Conservation (phyloP, 352 stramenopile genomes). For the Saprolegnia parasitica region DNA sequence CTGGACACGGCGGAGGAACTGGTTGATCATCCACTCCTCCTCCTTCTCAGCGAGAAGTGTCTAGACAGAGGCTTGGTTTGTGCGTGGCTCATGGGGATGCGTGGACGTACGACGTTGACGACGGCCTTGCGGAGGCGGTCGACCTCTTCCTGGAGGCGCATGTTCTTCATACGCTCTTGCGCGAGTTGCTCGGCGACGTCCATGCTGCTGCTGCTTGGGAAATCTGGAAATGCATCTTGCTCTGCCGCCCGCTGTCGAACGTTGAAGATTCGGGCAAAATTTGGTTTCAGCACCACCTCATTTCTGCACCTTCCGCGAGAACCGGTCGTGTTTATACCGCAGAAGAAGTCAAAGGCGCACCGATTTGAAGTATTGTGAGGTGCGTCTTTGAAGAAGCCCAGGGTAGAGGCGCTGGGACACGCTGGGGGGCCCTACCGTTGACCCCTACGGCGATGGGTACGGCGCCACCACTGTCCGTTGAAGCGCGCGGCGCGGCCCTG, state of each 20-base stretch:
- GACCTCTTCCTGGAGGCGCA: conserved; percentile 16
- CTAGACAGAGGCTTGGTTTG: not conserved
- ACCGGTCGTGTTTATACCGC: too few relatives aligned
- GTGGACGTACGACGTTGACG: conserved; percentile 7
- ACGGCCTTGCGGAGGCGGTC: conserved; percentile 22
- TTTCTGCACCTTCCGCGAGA: too few relatives aligned
- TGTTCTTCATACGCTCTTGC: conserved; percentile 13
- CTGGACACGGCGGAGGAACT: conserved; percentile 18
- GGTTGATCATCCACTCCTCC: conserved; percentile 24
- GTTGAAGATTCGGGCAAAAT: conserved; percentile 1
- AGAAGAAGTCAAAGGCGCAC: too few relatives aligned
- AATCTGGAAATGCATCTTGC: not conserved
- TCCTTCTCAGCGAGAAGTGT: conserved; percentile 20
- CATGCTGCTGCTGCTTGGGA: not conserved
- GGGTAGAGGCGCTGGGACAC: too few relatives aligned
- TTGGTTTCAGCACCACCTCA: not conserved
- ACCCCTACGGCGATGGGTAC: too few relatives aligned
- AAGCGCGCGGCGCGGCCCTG: too few relatives aligned
- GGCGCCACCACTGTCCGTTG: too few relatives aligned
- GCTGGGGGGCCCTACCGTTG: too few relatives aligned
- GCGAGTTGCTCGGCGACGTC: conserved; percentile 11
- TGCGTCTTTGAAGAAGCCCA: too few relatives aligned
- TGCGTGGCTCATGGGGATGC: not conserved
- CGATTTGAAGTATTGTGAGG: too few relatives aligned
- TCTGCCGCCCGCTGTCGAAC: not conserved